phyloP scores from a whole-genome alignment of 2,329 filamentous ascomycete species.

The Cercospora beticola region DNA sequence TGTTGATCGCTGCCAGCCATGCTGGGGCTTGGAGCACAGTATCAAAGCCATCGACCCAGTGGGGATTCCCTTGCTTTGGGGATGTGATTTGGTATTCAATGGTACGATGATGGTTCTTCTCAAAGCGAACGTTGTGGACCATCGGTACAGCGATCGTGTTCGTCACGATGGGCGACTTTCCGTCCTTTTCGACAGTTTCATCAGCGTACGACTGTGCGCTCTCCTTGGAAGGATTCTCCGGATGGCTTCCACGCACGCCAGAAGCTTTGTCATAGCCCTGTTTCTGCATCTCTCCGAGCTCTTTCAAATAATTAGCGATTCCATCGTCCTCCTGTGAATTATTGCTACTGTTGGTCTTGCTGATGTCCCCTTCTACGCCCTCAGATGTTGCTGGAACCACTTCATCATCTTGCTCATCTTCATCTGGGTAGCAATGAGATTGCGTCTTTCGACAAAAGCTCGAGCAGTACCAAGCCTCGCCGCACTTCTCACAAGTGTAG shows the following conservation, averaged over 20 bases:
- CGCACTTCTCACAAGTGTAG: neutral
- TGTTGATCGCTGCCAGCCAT: neutral
- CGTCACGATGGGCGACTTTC: neutral
- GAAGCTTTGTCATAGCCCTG: neutral
- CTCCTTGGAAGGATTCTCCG: neutral
- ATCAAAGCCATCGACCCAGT: conserved; percentile 3
- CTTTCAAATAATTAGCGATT: neutral
- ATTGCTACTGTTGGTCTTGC: neutral
- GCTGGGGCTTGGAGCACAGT: neutral
- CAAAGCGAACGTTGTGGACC: neutral
- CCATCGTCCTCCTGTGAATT: neutral
- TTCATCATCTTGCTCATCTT: neutral
- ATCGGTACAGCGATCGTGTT: neutral
- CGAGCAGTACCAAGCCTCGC: neutral
- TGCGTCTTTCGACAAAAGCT: neutral
- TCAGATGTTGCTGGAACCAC: neutral
- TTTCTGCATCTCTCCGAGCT: neutral
- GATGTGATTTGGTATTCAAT: neutral
- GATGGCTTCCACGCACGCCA: neutral
- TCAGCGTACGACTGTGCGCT: neutral
- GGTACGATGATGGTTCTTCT: neutral
- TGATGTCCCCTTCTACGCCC: neutral
- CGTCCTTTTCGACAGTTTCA: neutral
- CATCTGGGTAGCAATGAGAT: conserved; percentile 3
- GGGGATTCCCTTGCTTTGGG: neutral